Evolutionary conservation across 2,329 filamentous ascomycete genomes (phyloP).

Genomic region (Trichophyton schoenleinii): DNA sequence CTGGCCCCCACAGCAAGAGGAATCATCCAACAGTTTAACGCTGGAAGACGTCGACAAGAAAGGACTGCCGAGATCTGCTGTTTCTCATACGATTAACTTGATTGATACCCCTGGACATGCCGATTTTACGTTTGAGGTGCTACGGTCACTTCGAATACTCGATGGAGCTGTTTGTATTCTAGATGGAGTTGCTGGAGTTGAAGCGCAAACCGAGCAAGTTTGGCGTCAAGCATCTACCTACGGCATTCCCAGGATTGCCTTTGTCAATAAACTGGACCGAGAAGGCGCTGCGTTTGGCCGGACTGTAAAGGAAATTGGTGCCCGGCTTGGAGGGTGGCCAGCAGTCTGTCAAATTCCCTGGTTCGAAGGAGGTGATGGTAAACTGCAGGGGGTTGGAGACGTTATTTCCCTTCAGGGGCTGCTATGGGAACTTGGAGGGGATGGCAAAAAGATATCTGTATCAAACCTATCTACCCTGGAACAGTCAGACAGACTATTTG

Average conservation of each 20-base stretch:
- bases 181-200: constrained; percentile 83
- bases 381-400: constrained; percentile 74
- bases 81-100: constrained; percentile 64
- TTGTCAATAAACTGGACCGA: constrained; percentile 74
- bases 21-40: constrained; percentile 11
- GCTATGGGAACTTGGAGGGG: constrained; percentile 55
- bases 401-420: constrained; percentile 63
- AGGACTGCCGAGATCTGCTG: constrained; percentile 38
- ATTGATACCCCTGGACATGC: constrained; percentile 96
- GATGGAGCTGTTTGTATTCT: constrained; percentile 89
- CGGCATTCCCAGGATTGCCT: constrained; percentile 68
- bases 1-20: constrained; percentile 54
- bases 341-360: constrained; percentile 90
- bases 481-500: constrained; percentile 38
- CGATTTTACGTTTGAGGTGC: constrained; percentile 93
- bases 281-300: constrained; percentile 71
- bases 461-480: constrained; percentile 44
- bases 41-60: constrained; percentile 20
- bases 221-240: constrained; percentile 85
- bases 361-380: constrained; percentile 64
- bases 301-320: constrained; percentile 74
- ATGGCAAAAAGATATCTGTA: constrained; percentile 50
- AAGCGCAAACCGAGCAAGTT: constrained; percentile 93
- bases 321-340: constrained; percentile 69
- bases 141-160: constrained; percentile 74